Base-by-base conservation (phyloP, 495 filamentous ascomycete genomes). In the Podospora appendiculata region DNA sequence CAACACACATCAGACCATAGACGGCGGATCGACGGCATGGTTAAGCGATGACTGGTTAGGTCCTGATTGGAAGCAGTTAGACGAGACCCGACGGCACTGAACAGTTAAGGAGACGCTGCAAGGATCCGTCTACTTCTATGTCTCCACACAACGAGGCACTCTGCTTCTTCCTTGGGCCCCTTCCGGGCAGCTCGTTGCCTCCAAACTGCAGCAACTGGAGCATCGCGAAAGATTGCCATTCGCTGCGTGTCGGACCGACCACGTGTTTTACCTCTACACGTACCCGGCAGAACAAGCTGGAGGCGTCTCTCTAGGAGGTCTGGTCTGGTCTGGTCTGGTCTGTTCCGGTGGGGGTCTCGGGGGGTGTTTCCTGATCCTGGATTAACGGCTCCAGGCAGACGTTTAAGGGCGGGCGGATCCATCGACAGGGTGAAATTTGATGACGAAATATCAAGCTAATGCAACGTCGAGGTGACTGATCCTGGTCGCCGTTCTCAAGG, bases 311-410 rank as follows among this genome's bases (percentile, higher is more conserved):
- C n/a, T n/a, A n/a, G n/a, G n/a, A n/a, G n/a, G 48, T 36, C 38
- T 14, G 16, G 35, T 13, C 35, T 36, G 11, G 6, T 25, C 25
- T 25, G 25, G 25, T 25, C 25, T 25, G 25, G 25, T 25, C 25
- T 25, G 25, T 2, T 25, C 25, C 25, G 25, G 25, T 25, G 25
- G 25, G 25, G 25, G 25, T 25, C 25, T 25, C 25, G 25, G 25
- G n/a, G 25, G 25, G 25, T 25, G 25, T 33, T 40, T 41, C 18
- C 36, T 41, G 16, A 50, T 32, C 38, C 39, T 50, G 19, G 48
- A 2, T 12, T 18, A 9, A 33, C 16, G 41, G 40, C 49, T 51
- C 49, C 49, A 51, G 49, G 49, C 49, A 51, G 49, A 45, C 49
- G 49, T 51, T 44, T 51, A 51, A 12, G 41, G 5, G 5, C 25